Base-by-base conservation (phyloP, 148 eudicot species). In the Fagopyrum homotropicum region DNA sequence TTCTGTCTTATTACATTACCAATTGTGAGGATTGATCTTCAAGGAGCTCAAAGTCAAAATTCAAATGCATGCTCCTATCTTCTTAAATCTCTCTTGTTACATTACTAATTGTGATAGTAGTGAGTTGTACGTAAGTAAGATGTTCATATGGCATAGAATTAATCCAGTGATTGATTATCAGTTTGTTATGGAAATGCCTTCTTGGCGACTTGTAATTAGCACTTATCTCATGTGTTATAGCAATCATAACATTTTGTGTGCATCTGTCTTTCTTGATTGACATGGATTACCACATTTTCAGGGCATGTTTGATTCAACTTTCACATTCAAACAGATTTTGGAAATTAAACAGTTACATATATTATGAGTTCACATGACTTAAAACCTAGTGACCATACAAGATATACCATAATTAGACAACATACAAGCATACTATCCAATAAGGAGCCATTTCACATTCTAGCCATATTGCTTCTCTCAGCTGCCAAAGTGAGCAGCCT, bases 401-500 rank as follows among this genome's bases (percentile, higher is more conserved):
- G 12, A 60, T 60, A 60, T 57, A 30, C 10, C 69, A 63, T 16
- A 63, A 30, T 30, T 29, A 63, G n/a, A 63, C 69, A 30, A 63
- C 69, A 63, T 9, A 48, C 10, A 40, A 30, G 6, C 14, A 64
- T 9, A 12, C 6, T 11, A 64, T 64, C 5, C 2, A 66, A 5
- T 66, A 35, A 66, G 71, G n/a, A 66, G 15, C 0, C 9, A 40
- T 45, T 30, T 75, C 56, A 88, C 30, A 78, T 54, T 79, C 79
- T 86, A 54, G 82, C 80, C 77, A 69, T 73, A 52, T 73, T 74
- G 75, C 79, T 82, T 79, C 73, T 89, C 79, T 89, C 96, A 16
- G 93, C 92, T 17, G 92, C 88, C 45, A 85, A 64, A 44, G 81
- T 52, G 22, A 95, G 87, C 22, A 95, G 89, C 75, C 96, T 89